phyloP scores from a whole-genome alignment of 1,284 basidiomycete genomes.

The Boletus holoroseus region DNA sequence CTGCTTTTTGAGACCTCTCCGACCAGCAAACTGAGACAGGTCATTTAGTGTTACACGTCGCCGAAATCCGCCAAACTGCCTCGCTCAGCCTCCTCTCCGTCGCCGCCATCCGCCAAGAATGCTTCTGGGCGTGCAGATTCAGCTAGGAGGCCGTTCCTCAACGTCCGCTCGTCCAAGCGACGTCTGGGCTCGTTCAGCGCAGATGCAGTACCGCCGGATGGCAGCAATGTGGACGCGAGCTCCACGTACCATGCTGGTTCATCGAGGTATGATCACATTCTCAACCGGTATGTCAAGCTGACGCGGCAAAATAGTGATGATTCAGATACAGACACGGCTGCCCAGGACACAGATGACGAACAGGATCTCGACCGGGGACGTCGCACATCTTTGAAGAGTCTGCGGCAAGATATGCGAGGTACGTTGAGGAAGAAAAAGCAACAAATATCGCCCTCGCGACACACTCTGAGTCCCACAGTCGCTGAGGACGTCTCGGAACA shows the following conservation, averaged over 20 bases:
- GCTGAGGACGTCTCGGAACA: slow-evolving; percentile 21
- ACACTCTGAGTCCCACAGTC: slow-evolving; percentile 19
- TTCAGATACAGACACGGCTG: slow-evolving; percentile 30
- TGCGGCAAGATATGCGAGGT: slow-evolving; percentile 24
- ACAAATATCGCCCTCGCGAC: slow-evolving; percentile 22
- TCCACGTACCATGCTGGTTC: slow-evolving; percentile 82
- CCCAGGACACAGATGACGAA: slow-evolving; percentile 34
- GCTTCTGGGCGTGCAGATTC: slow-evolving; percentile 41
- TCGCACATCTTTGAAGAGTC: slow-evolving; percentile 24
- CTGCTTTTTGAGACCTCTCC: slow-evolving; percentile 7
- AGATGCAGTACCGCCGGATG: slow-evolving; percentile 26
- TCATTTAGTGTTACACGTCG: not conserved
- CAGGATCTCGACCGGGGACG: slow-evolving; percentile 27
- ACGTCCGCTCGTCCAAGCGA: slow-evolving; percentile 36
- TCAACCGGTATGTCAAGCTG: slow-evolving; percentile 4
- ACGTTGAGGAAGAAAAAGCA: slow-evolving; percentile 29
- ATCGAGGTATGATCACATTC: slow-evolving; percentile 48
- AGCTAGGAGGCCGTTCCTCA: slow-evolving; percentile 35
- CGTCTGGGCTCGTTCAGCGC: slow-evolving; percentile 30
- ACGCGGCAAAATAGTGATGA: slow-evolving; percentile 25
- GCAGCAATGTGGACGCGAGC: slow-evolving; percentile 56
- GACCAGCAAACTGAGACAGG: slow-evolving; percentile 1
- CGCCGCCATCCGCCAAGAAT: slow-evolving; percentile 52
- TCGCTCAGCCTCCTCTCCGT: slow-evolving; percentile 72
- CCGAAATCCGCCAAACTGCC: slow-evolving; percentile 50